Percentiles rank a stretch among this genome's conserved stretches.
Conservation (phyloP, 2,329 filamentous ascomycete species). For the Ceratocystis smalleyi region DNA sequence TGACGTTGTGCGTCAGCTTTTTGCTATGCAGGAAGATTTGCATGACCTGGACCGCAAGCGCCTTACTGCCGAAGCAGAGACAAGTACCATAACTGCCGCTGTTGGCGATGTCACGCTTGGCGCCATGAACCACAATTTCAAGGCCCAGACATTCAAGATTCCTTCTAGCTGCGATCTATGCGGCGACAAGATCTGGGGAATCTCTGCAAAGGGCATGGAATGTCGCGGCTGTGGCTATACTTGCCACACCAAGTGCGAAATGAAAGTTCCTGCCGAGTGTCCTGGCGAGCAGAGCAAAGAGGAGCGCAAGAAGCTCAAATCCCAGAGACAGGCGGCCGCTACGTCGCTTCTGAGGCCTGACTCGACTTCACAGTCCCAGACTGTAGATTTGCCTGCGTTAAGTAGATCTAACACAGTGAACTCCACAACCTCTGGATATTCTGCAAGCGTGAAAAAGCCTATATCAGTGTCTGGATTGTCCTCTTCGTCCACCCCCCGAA, state of each 20-base stretch:
- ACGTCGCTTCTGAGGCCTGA: constrained; percentile 41
- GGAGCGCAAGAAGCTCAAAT: constrained; percentile 85
- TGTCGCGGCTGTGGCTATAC: constrained; percentile 95
- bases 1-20: constrained; percentile 66
- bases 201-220: constrained; percentile 92
- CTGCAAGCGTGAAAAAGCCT: constrained; percentile 61
- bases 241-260: constrained; percentile 96
- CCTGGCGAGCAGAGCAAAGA: constrained; percentile 89
- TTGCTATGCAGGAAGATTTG: constrained; percentile 67
- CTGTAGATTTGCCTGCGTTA: constrained; percentile 50
- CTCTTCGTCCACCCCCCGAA: constrained; percentile 19
- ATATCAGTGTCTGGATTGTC: constrained; percentile 41
- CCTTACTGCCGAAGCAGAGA: constrained; percentile 81
- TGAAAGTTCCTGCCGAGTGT: constrained; percentile 94
- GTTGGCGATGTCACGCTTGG: constrained; percentile 88
- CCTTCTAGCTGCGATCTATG: constrained; percentile 97
- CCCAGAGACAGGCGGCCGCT: constrained; percentile 65
- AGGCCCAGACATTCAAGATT: constrained; percentile 97
- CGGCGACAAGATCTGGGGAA: constrained; percentile 89
- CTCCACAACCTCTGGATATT: constrained; percentile 77
- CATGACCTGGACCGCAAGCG: constrained; percentile 73
- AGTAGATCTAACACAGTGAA: constrained; percentile 77
- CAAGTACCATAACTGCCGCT: constrained; percentile 74
- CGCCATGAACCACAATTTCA: constrained; percentile 93
- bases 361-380: constrained; percentile 32